Base-by-base conservation (phyloP, 352 stramenopile genomes). In the Pythium plurisporium region DNA sequence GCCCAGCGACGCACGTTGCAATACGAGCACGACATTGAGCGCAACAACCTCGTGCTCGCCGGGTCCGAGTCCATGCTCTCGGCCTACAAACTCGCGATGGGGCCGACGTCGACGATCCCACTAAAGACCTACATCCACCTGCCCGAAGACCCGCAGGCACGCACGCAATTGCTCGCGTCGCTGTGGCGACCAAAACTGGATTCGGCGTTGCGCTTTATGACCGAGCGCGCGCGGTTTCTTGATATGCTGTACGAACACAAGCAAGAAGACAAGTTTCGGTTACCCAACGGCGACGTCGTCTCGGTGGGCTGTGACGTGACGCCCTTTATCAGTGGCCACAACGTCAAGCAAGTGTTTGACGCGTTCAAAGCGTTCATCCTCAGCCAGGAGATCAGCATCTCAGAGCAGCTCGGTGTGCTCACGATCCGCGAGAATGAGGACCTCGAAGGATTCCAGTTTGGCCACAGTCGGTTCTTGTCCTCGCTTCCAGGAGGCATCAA, bases 401-500 rank as follows among this genome's bases (percentile, higher is more conserved):
- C 61, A 11, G 61, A 68, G 48, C 44, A 29, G 15, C 33, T 64
- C 2, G 61, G 61, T 20, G 46, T 67, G 29, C 43, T 67, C 20
- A 67, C 59, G 30, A 67, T 67, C 52, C 51, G 59, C 2, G 59
- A 62, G 40, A 56, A 56, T 31, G 59, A 61, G 9, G 48, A 67
- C 2, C 22, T 55, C 5, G 59, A 61, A 6, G 44, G 54, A 5
- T 42, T 59, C 25, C 37, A 49, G 37, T 47, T 47, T 14, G 41
- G 47, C 17, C 59, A 67, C n/a, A 53, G 36, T 20, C 51, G 51
- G 12, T 59, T 62, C 29, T 11, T 67, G 4, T 49, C 60, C 1
- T 50, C 48, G 23, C 9, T 47, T 1, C 41, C 55, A 9, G 30
- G 23, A 1, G 60, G 46, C 5, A 19, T 67, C 19, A 23, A 44